Base-by-base conservation (phyloP, 2,329 filamentous ascomycete species). In the Claviceps arundinis region DNA sequence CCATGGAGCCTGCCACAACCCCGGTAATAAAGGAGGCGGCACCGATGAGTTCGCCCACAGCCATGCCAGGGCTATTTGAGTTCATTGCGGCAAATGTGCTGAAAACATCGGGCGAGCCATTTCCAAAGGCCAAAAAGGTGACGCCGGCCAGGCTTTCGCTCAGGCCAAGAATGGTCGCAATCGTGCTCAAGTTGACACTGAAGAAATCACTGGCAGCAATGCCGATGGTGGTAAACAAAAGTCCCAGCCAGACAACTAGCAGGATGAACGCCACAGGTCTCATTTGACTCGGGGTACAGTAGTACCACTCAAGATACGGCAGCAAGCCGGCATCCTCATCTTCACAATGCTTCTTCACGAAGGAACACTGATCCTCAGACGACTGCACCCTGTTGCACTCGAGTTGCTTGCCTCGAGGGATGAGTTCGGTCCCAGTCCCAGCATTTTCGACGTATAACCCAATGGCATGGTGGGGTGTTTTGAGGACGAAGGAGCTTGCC, bases 161-260 rank as follows among this genome's bases (percentile, higher is more conserved):
- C 73, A 98, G 84, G 19, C 91, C 90, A 30, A 97, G 75, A 50
- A 96, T 81, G 52, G 78, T 84, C 22, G 93, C 84, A 60, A 98
- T 93, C 13, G 93, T 97, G 67, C 87, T 93, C 37, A 98, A 77
- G 64, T 98, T 95, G 70, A 97, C 82, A 69, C 90, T 97, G 70
- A 98, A 93, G 73, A 98, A 98, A 70, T 98, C 93, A 68, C 89
- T 96, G 22, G 93, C 93, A 14, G 93, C 93, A 57, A 98, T 96
- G 54, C 93, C 93, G 57, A 98, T 96, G 14, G 93, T 97, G 59
- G 87, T 91, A 70, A 98, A 98, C 7, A 98, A 80, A 51, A 97
- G 72, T 40, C 81, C 86, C 6, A 96, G 78, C 93, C 93, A 98
- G 55, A 83, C 60, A 16, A 88, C 77, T 46, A 98, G 73, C 43